Conservation (phyloP, 768 basidiomycete species). For the Termitomyces sp. region DNA sequence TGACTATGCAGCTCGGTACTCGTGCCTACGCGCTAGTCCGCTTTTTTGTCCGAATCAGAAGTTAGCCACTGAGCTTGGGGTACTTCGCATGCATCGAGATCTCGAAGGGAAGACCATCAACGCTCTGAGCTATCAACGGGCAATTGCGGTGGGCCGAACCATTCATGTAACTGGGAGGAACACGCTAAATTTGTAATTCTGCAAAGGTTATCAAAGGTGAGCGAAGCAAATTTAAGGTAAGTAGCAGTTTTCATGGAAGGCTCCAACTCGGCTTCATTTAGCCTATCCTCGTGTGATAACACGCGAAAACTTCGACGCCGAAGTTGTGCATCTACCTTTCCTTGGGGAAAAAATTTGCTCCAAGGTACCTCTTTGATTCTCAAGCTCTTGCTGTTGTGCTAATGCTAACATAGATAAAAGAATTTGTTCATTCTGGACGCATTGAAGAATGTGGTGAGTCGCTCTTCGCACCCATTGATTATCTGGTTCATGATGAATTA, state of each 20-base stretch:
- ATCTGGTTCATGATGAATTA: slow-evolving; percentile 19
- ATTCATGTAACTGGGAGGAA: slow-evolving; percentile 9
- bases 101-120: slow-evolving; percentile 68
- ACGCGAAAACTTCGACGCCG: slow-evolving; percentile 28
- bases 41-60: slow-evolving; percentile 67
- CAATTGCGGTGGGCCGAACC: slow-evolving; percentile 54
- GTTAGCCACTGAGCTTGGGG: slow-evolving; percentile 53
- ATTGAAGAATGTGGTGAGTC: slow-evolving; percentile 59
- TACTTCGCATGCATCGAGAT: slow-evolving; percentile 54
- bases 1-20: slow-evolving; percentile 43
- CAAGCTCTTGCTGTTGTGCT: neutral
- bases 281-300: slow-evolving; percentile 48
- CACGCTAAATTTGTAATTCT: neutral
- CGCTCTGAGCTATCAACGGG: slow-evolving; percentile 68
- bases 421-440: slow-evolving; percentile 51
- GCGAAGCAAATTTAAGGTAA: neutral
- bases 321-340: slow-evolving; percentile 41
- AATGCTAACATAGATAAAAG: slow-evolving; percentile 46
- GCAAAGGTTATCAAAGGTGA: slow-evolving; percentile 48
- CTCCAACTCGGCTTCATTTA: slow-evolving; percentile 15
- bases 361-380: slow-evolving; percentile 35
- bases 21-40: slow-evolving; percentile 63
- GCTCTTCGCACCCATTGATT: slow-evolving; percentile 1
- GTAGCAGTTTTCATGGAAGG: neutral
- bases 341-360: slow-evolving; percentile 48